Evolutionary conservation across 805 yeast genomes (phyloP), one percentile per base, ranked within the genome.

Genomic region (Starmera dryadoides): DNA sequence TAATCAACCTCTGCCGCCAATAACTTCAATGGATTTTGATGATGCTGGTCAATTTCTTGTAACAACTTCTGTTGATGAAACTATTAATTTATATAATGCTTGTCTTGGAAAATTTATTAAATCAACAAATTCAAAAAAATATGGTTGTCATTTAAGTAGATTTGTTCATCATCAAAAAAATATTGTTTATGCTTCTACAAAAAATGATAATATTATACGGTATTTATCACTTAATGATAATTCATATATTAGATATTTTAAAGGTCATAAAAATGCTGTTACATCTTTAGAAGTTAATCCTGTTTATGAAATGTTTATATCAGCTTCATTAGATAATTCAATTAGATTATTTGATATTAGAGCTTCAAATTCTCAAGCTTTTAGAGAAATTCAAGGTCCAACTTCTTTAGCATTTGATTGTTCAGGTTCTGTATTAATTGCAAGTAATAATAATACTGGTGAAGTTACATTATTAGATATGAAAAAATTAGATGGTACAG

Each of bases 331-430:
- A 41, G 98, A 93, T 57, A 73, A 81, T 39, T 78, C 95, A 0
- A 84, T 88, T 1, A 75, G 93, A 46, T 48, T 85, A 6, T 93
- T 98, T 98, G 98, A 93, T 60, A 57, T 84, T 20, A 66, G 91
- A 47, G 68, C 82, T 0, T 67, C 85, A 2, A 69, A 75, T 41
- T 75, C 83, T 16, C 79, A 75, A 42, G 93, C 94, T 0, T 61
- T 71, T 4, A 53, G 80, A 19, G 76, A 75, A 18, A 68, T 74
- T 29, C 72, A 77, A 14, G 67, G 70, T 12, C 79, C 85, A 9
- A 61, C 71, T 4, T 59, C 77, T 21, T 66, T 81, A 11, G 84
- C 93, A 0, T 75, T 79, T 48, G 98, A 91, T 60, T 93, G 96
- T 2, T 75, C 84, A 30, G 96, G 96, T 1, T 63, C 80, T 8